Percentiles rank a stretch among this genome's conserved stretches.
phyloP scores from a whole-genome alignment of 2,329 filamentous ascomycete genomes.

The Scorias spongiosa region DNA sequence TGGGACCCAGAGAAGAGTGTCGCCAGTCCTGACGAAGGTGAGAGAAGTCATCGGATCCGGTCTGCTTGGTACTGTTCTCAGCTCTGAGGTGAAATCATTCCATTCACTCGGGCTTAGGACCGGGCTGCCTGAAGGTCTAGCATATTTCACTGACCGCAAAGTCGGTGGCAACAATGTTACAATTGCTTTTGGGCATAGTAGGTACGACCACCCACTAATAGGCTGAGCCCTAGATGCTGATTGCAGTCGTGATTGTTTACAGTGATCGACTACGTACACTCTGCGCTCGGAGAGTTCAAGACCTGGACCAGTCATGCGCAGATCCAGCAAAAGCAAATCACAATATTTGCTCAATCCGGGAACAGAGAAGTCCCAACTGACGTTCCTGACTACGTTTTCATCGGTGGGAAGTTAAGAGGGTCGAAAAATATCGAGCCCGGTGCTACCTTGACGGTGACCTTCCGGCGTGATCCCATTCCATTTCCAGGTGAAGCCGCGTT shows the following conservation, averaged over 20 bases:
- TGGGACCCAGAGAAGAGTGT: slow-evolving; percentile 32
- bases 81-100: slow-evolving; percentile 1
- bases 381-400: slow-evolving; percentile 12
- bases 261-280: slow-evolving; percentile 13
- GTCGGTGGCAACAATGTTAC: slow-evolving; percentile 12
- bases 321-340: slow-evolving; percentile 7
- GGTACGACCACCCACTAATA: slow-evolving; percentile 1
- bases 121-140: slow-evolving; percentile 6
- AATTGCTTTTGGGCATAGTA: slow-evolving; percentile 12
- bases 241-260: too few relatives aligned
- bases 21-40: slow-evolving; percentile 26
- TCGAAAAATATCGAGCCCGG: slow-evolving; percentile 5
- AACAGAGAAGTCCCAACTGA: slow-evolving; percentile 5
- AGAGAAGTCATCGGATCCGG: slow-evolving; percentile 28
- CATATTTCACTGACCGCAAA: slow-evolving; percentile 12
- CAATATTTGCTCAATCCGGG: slow-evolving; percentile 3
- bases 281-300: slow-evolving; percentile 10
- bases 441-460: slow-evolving; percentile 8
- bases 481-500: slow-evolving; percentile 11
- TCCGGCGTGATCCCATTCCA: slow-evolving; percentile 6
- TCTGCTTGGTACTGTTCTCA: slow-evolving; percentile 29
- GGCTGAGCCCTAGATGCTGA: too few relatives aligned
- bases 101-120: neutral
- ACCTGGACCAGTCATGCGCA: slow-evolving; percentile 8
- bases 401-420: slow-evolving; percentile 8